These are phyloP conservation scores for Candida chauliodis DNA, from an alignment of 805 yeast species.

Conservation along the genomic window DNA sequence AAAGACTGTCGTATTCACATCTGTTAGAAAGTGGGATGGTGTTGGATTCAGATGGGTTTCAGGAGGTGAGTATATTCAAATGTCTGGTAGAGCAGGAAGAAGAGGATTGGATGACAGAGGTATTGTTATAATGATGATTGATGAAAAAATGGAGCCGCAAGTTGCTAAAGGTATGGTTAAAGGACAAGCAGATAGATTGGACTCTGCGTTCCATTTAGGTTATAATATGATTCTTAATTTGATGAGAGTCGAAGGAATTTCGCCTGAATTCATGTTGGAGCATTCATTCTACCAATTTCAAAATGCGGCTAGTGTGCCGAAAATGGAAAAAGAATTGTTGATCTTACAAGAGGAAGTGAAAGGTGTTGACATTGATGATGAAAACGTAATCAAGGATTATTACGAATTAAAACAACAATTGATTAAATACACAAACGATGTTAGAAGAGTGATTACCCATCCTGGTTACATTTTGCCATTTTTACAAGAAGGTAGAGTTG, in stretches of 20 bases:
- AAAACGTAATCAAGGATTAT: slow-evolving; percentile 69
- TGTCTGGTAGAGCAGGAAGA: slow-evolving; percentile 99
- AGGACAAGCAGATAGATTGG: slow-evolving; percentile 96
- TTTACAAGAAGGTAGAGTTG: slow-evolving; percentile 83
- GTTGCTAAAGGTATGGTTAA: slow-evolving; percentile 99
- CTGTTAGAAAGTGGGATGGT: slow-evolving; percentile 98
- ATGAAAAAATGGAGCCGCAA: slow-evolving; percentile 98
- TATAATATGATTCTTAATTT: slow-evolving; percentile 95
- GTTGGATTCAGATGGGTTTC: slow-evolving; percentile 97
- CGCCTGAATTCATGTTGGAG: slow-evolving; percentile 96
- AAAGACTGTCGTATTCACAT: slow-evolving; percentile 95
- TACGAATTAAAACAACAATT: slow-evolving; percentile 77
- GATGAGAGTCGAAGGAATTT: slow-evolving; percentile 96
- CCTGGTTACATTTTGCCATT: slow-evolving; percentile 84
- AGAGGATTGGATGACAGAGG: slow-evolving; percentile 99
- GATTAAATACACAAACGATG: slow-evolving; percentile 66
- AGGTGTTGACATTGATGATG: slow-evolving; percentile 64
- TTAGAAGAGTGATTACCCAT: slow-evolving; percentile 79
- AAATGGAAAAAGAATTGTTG: slow-evolving; percentile 64
- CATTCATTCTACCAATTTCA: slow-evolving; percentile 94
- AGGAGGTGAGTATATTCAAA: slow-evolving; percentile 98
- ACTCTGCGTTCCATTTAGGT: slow-evolving; percentile 96
- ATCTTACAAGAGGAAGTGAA: slow-evolving; percentile 49
- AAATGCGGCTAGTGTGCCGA: slow-evolving; percentile 86
- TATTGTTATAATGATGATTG: slow-evolving; percentile 98